Conservation (phyloP, 2,329 filamentous ascomycete species). For the Sarocladiaceae sp. region DNA sequence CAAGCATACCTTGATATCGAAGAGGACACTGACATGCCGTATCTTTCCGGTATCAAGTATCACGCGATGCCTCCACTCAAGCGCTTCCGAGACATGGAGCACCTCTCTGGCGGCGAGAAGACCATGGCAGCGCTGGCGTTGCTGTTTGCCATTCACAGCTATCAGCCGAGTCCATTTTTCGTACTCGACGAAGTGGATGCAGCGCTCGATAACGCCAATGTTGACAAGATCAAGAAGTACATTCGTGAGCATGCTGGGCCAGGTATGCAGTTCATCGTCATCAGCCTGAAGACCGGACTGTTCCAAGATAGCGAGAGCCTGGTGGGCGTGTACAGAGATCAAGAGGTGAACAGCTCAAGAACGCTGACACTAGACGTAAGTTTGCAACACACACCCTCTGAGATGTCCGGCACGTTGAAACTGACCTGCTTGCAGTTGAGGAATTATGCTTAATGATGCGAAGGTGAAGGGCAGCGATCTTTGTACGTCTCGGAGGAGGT, state of each 20-base stretch:
- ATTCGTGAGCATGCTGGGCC: constrained; percentile 90
- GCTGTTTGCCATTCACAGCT: constrained; percentile 93
- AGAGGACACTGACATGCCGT: constrained; percentile 94
- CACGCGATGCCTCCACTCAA: constrained; percentile 98
- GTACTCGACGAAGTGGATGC: constrained; percentile 98
- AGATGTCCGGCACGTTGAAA: no score
- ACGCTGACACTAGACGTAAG: constrained; percentile 94
- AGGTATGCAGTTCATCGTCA: constrained; percentile 99
- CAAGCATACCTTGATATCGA: constrained; percentile 83
- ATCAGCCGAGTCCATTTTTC: constrained; percentile 94
- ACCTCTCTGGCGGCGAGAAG: constrained; percentile 94
- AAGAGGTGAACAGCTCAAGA: constrained; percentile 87
- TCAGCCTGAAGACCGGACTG: constrained; percentile 88
- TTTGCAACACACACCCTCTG: constrained; percentile 15
- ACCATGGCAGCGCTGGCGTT: constrained; percentile 97
- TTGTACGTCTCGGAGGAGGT: background rate
- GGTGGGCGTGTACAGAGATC: constrained; percentile 93
- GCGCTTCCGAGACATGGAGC: constrained; percentile 98
- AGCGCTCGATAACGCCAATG: constrained; percentile 96
- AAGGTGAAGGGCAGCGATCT: background rate
- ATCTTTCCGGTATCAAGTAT: constrained; percentile 94
- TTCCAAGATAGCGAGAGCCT: constrained; percentile 96
- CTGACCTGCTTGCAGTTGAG: constrained; percentile 21
- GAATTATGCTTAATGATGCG: constrained; percentile 26
- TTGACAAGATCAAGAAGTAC: constrained; percentile 93